Base-by-base conservation (phyloP, 345 rosid genomes). In the Erysimum cheiranthoides region DNA sequence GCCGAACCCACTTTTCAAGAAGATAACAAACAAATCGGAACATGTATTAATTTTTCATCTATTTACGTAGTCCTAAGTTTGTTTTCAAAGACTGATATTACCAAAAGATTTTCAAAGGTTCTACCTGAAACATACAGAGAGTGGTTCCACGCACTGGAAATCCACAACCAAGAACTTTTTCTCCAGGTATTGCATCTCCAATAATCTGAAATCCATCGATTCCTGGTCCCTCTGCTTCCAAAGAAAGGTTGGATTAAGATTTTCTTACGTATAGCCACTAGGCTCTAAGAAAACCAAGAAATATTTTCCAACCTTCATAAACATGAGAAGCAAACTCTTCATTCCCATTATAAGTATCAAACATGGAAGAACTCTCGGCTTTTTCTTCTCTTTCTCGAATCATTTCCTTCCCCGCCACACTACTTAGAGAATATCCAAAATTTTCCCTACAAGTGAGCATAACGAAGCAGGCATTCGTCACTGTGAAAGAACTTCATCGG, bases 81-180 rank as follows among this genome's bases (percentile, higher is more conserved):
- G 39, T 67, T 60, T n/a, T 16, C 40, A 43, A 61, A 34, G 38
- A 54, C 27, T 61, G 50, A 51, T 61, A 32, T 18, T 4, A 68
- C 31, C 70, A 53, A 61, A 70, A 31, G 14, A 42, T 53, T n/a
- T 58, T 60, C 59, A 64, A 58, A 66, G 8, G n/a, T 14, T 61
- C 73, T 76, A 89, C 97, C 97, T 92, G 99, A 89, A 95, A 92
- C 88, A 95, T 90, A 81, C 99, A 95, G 61, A 95, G 97, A 34
- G 97, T 85, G 59, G 98, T 95, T 76, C 99, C 99, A 51, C 88
- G 87, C 4, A 88, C 94, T 14, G 94, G 90, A 80, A 75, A 90
- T 40, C 99, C 99, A 18, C 99, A 95, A 36, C 97, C 99, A 76
- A 95, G 88, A 78, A 95, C 90, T 82, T 78, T 92, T 76, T 82